Conservation (phyloP, 2,329 filamentous ascomycete species). For the Bipolaris cookei region DNA sequence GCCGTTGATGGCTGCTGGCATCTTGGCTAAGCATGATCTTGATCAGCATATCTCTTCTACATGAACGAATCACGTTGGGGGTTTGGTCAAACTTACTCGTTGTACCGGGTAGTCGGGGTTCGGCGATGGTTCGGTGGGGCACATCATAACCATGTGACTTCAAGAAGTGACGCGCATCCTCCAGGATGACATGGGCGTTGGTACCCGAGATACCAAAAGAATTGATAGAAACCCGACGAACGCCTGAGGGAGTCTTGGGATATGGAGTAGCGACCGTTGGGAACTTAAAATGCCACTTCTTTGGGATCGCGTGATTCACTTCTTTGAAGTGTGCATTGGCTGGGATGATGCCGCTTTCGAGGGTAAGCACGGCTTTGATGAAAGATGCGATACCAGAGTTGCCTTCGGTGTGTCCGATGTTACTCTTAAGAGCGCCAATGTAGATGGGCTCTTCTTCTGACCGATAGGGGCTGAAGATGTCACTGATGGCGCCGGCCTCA, state of each 20-base stretch:
- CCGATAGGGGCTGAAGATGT: slow-evolving; percentile 21
- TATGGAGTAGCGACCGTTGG: not conserved
- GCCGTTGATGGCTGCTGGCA: not conserved
- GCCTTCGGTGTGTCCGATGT: slow-evolving; percentile 50
- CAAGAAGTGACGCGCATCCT: slow-evolving; percentile 24
- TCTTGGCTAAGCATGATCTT: not conserved
- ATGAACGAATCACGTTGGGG: not conserved
- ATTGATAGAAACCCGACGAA: slow-evolving; percentile 20
- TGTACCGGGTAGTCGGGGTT: not conserved
- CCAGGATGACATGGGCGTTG: slow-evolving; percentile 26
- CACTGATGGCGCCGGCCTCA: slow-evolving; percentile 22
- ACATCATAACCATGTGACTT: not conserved
- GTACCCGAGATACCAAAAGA: slow-evolving; percentile 29
- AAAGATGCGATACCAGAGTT: slow-evolving; percentile 46
- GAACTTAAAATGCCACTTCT: not conserved
- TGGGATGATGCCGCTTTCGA: slow-evolving; percentile 47
- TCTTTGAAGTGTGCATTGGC: slow-evolving; percentile 24
- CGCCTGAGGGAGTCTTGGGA: not conserved
- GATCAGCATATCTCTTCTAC: not conserved
- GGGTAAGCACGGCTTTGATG: slow-evolving; percentile 48
- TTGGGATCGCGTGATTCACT: slow-evolving; percentile 13
- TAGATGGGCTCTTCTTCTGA: slow-evolving; percentile 13
- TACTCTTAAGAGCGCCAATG: slow-evolving; percentile 31
- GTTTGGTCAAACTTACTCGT: not conserved
- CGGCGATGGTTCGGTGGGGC: not conserved